Percentiles rank a stretch among this genome's conserved stretches.
phyloP scores from a whole-genome alignment of 2,329 filamentous ascomycete genomes.

The Colletotrichum sp. region DNA sequence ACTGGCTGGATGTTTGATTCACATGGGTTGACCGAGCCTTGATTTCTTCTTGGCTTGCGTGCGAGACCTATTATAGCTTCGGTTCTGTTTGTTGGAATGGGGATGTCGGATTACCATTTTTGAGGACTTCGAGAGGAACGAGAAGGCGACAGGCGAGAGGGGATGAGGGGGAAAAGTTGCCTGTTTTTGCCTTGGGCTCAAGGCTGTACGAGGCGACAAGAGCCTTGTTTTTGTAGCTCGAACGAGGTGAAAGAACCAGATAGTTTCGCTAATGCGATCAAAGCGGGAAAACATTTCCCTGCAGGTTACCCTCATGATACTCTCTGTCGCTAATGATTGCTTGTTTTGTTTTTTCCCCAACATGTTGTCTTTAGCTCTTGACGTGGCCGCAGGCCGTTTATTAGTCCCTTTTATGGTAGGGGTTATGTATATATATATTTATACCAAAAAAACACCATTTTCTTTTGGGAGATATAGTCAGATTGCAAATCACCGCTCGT shows the following conservation, averaged over 20 bases:
- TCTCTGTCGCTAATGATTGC: not conserved
- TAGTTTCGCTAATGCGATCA: constrained; percentile 4
- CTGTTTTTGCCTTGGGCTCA: not conserved
- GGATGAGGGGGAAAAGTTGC: not conserved
- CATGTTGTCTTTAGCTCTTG: not conserved
- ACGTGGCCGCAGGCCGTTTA: not conserved
- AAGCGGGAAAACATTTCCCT: not conserved
- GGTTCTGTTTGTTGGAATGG: constrained; percentile 8
- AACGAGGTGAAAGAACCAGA: not conserved
- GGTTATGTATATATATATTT: constrained; percentile 1
- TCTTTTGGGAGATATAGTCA: not conserved
- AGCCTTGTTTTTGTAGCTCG: not conserved
- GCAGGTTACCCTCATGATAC: not conserved
- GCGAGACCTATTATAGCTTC: constrained; percentile 13
- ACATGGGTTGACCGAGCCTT: not conserved
- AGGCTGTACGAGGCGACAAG: not conserved
- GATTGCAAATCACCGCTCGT: not conserved
- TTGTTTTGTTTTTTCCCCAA: not conserved
- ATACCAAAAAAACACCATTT: not conserved
- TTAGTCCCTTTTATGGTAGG: not conserved
- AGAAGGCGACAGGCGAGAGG: not conserved
- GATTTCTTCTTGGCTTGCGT: constrained; percentile 16
- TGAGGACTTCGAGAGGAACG: not conserved
- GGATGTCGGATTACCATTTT: constrained; percentile 15
- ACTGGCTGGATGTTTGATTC: constrained; percentile 9